Evolutionary conservation across 1,139 yeast species (phyloP), one percentile per base, ranked within the genome.

Genomic region (Blastobotrys malaysiensis): DNA sequence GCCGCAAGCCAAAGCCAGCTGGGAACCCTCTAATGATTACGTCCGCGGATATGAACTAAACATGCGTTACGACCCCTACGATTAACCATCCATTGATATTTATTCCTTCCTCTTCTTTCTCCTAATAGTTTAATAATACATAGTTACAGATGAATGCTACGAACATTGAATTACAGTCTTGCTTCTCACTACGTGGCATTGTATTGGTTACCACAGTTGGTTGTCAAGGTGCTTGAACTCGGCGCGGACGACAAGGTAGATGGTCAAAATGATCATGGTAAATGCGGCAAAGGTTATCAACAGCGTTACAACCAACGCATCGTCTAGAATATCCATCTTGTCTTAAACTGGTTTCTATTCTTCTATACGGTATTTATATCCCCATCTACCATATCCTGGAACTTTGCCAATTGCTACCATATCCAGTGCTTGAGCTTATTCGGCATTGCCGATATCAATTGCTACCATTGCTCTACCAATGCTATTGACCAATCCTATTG

Each of bases 1-100:
- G 63, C 52, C 59, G 59, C 48, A 55, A 53, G 50, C 49, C 52
- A 9, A 55, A 56, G 46, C 54, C 63, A 9, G 52, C 59, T 18
- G 58, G 57, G 48, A 54, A 60, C 14, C 59, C 66, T 9, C 57
- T 57, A 27, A 64, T 64, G 59, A 63, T 64, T 52, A 64, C 67
- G 36, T 61, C 65, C 11, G 61, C 65, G 14, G 67, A 64, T 48
- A 43, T 59, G 46, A 19, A 49, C 31, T 49, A 31, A 31, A n/a
- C 39, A 31, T 31, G 39, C 7, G 39, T 31, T 31, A 31, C 39
- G 39, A 26, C 31, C 31, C 31, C n/a, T n/a, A n/a, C n/a, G n/a
- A 22, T 22, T 31, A 11, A 14, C 13, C 13, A 26, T 26, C n/a
- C 39, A 31, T 31, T 11, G 39, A 31, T 31, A 31, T 31, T 31